Conservation (phyloP, 495 filamentous ascomycete species). For the Daldinia vernicosa region DNA sequence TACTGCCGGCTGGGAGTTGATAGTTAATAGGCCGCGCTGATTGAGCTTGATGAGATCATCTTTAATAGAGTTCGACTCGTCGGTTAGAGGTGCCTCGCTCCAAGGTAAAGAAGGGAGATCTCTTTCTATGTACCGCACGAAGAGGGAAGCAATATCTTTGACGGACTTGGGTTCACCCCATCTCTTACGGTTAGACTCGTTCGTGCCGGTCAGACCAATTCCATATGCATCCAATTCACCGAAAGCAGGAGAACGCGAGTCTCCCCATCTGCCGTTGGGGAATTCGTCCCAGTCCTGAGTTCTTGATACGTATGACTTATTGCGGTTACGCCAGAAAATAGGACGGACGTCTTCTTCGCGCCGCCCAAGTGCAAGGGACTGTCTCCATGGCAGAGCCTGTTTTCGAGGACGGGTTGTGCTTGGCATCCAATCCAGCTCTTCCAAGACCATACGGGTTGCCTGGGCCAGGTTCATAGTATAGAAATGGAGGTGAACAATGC, state of each 20-base stretch:
- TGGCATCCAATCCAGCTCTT: conserved; percentile 83
- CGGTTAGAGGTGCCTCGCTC: conserved; percentile 88
- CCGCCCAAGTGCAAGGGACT: conserved; percentile 86
- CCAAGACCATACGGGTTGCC: conserved; percentile 90
- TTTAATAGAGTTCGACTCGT: conserved; percentile 81
- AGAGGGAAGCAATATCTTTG: conserved; percentile 80
- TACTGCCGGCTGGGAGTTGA: conserved; percentile 97
- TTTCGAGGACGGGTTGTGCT: conserved; percentile 78
- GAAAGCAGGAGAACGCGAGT: conserved; percentile 95
- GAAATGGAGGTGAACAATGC: conserved; percentile 92
- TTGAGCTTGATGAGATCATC: conserved; percentile 82
- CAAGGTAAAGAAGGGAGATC: conserved; percentile 87
- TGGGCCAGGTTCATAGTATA: conserved; percentile 99
- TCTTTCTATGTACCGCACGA: conserved; percentile 82
- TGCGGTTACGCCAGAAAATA: conserved; percentile 98
- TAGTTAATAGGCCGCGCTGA: conserved; percentile 85
- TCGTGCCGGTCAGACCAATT: conserved; percentile 93
- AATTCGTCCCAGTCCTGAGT: conserved; percentile 99
- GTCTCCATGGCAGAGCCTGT: conserved; percentile 91
- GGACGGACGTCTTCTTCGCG: conserved; percentile 95
- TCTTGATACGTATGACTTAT: conserved; percentile 91
- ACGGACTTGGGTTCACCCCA: conserved; percentile 89
- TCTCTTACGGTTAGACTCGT: conserved; percentile 93
- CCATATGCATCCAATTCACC: conserved; percentile 97
- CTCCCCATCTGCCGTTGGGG: conserved; percentile 98